Conservation (phyloP, 257 asterid genomes). For the Solanum sparsipilum region DNA sequence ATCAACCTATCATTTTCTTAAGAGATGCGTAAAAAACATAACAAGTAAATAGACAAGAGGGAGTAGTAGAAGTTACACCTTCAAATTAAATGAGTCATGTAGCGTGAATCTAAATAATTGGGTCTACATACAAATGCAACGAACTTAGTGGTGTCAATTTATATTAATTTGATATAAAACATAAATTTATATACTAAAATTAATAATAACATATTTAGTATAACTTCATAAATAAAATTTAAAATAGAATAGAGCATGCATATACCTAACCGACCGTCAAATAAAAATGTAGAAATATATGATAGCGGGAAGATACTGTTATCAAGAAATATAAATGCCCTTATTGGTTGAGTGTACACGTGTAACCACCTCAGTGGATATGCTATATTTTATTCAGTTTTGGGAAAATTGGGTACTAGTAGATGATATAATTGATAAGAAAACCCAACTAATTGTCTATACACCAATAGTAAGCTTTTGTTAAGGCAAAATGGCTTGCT, state of each 20-base stretch:
- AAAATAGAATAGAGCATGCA: accelerated
- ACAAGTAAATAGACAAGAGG: too few relatives aligned
- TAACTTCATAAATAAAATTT: too few relatives aligned
- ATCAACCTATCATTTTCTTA: not conserved
- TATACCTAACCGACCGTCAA: too few relatives aligned
- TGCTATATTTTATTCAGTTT: not conserved
- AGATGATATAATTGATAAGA: not conserved
- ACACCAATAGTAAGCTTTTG: not conserved
- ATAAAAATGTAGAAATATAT: too few relatives aligned
- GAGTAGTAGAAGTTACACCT: not conserved
- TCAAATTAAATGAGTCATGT: not conserved
- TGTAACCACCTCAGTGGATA: not conserved
- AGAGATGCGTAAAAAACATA: too few relatives aligned
- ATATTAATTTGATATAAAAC: not conserved
- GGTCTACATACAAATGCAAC: not conserved
- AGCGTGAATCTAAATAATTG: not conserved
- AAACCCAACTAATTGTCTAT: too few relatives aligned
- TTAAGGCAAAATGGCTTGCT: not conserved
- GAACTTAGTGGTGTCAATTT: not conserved
- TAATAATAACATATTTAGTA: too few relatives aligned
- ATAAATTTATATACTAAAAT: not conserved
- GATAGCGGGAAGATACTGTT: not conserved
- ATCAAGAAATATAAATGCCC: not conserved
- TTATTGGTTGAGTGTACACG: not conserved
- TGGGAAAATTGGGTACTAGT: not conserved